These are phyloP conservation scores for Termitomyces sp. DNA, from an alignment of 768 basidiomycete genomes.

Conservation along the genomic window DNA sequence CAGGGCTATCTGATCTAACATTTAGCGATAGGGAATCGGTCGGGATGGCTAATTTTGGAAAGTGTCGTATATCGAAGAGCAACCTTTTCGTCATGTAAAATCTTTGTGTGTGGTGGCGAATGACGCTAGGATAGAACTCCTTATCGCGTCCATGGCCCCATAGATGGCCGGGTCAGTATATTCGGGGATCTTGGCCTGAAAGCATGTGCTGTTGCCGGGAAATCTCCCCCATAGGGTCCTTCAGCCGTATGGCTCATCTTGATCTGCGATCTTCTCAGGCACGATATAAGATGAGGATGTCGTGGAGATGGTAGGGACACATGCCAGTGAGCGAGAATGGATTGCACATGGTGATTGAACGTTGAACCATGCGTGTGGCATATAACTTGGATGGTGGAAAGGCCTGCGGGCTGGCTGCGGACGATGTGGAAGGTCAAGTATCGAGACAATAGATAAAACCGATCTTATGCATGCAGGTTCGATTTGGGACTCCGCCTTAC, in stretches of 20 bases:
- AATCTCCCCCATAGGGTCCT: neutral
- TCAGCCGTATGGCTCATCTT: slow-evolving; percentile 7
- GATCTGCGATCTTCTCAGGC: slow-evolving; percentile 15
- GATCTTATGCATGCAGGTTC: slow-evolving; percentile 23
- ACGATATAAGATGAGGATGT: slow-evolving; percentile 2
- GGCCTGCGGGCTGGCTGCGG: neutral
- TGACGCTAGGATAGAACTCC: no score
- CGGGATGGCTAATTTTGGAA: neutral
- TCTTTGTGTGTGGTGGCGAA: neutral
- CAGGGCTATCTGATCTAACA: neutral
- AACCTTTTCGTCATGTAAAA: neutral
- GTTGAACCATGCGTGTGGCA: neutral
- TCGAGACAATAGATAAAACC: slow-evolving; percentile 15
- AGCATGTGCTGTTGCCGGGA: neutral
- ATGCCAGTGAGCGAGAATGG: neutral
- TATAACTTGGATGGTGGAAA: neutral
- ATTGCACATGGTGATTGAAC: neutral
- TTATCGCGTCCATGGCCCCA: neutral
- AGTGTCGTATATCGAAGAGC: neutral
- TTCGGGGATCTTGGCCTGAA: neutral
- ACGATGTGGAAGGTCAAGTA: neutral
- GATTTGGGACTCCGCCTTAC: slow-evolving; percentile 31
- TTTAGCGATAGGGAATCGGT: neutral
- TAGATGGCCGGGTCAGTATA: neutral
- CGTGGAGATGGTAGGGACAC: neutral